phyloP scores from a whole-genome alignment of 2,329 filamentous ascomycete genomes.

The Grosmannia huntii region DNA sequence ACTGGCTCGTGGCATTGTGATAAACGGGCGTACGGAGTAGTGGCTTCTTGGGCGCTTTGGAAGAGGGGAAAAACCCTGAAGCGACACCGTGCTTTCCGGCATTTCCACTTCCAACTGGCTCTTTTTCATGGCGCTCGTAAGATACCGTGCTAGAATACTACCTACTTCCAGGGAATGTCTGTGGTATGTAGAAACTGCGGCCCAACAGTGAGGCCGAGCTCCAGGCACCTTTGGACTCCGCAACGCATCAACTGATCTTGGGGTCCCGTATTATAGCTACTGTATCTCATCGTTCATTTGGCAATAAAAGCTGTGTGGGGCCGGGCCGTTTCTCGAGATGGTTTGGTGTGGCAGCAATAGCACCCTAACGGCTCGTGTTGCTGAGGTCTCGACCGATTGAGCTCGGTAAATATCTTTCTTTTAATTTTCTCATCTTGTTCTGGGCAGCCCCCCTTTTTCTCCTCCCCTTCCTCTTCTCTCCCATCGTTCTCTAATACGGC shows the following conservation, averaged over 20 bases:
- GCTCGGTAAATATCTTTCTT: neutral
- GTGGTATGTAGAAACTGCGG: too few relatives aligned
- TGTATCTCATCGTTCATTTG: neutral
- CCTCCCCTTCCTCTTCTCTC: neutral
- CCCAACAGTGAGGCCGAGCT: neutral
- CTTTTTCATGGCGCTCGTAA: neutral
- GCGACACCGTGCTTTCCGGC: neutral
- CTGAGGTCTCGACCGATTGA: neutral
- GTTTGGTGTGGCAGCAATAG: neutral
- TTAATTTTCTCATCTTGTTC: neutral
- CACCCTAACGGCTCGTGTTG: neutral
- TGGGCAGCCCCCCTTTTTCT: neutral
- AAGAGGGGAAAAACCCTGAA: neutral
- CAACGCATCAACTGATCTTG: neutral
- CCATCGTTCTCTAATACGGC: neutral
- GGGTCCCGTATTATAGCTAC: neutral
- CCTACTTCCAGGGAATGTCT: too few relatives aligned
- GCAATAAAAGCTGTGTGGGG: neutral
- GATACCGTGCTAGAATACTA: too few relatives aligned
- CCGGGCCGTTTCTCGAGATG: neutral
- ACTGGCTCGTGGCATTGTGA: neutral
- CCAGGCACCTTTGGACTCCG: neutral
- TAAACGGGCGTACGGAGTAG: neutral
- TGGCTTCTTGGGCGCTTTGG: neutral
- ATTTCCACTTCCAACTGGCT: neutral